Evolutionary conservation across 768 basidiomycete genomes (phyloP).

Genomic region (Russula sp.): DNA sequence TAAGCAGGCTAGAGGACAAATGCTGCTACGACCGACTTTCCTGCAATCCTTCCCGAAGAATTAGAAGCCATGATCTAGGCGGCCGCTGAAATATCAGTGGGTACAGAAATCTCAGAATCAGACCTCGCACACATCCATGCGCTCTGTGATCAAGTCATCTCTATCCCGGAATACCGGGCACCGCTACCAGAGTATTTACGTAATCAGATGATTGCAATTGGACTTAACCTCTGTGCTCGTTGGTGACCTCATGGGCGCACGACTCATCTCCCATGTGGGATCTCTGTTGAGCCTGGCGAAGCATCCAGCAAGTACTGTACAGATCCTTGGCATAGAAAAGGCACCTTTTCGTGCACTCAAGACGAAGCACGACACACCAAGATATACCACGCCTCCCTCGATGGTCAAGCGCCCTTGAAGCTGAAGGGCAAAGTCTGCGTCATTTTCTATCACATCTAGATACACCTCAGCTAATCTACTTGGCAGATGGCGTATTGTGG

Average conservation of each 20-base stretch:
- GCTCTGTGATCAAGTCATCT: constrained; percentile 96
- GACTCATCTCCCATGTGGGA: constrained; percentile 69
- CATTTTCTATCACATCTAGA: not conserved
- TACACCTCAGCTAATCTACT: not conserved
- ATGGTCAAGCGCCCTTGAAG: constrained; percentile 96
- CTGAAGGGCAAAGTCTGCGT: constrained; percentile 84
- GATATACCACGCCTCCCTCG: constrained; percentile 97
- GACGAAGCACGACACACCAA: constrained; percentile 96
- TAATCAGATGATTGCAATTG: constrained; percentile 97
- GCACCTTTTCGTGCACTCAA: constrained; percentile 70
- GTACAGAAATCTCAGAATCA: constrained; percentile 95
- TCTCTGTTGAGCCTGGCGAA: constrained; percentile 64
- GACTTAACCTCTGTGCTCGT: constrained; percentile 88
- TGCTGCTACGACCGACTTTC: constrained; percentile 77
- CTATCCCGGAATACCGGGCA: constrained; percentile 89
- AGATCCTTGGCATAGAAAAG: constrained; percentile 73
- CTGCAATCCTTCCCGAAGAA: constrained; percentile 91
- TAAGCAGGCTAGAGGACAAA: constrained; percentile 86
- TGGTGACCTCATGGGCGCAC: constrained; percentile 69
- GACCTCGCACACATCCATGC: constrained; percentile 97
- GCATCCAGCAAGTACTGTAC: constrained; percentile 72
- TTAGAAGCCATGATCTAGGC: constrained; percentile 91
- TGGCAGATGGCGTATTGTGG: constrained; percentile 95
- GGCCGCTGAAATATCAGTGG: constrained; percentile 98
- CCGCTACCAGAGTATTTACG: constrained; percentile 95